Base-by-base conservation (phyloP, 306 rosid species). In the Cicer arietinum region DNA sequence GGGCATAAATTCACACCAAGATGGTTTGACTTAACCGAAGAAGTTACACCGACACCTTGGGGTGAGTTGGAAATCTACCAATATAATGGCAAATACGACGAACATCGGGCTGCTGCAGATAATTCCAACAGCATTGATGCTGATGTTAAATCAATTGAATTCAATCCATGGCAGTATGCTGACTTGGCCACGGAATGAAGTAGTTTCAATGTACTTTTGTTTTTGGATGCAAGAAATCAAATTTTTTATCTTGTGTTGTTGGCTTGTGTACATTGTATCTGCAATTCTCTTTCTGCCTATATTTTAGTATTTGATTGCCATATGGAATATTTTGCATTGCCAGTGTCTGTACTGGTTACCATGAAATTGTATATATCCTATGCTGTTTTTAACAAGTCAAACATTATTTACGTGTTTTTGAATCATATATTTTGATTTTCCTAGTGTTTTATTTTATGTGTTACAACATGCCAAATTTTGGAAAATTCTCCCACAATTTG, bases 41-140 rank as follows among this genome's bases (percentile, higher is more conserved):
- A 94, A 73, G 87, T 88, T 72, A 68, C 90, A 42, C 3, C 94
- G 70, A 94, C 98, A 73, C 98, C 98, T 48, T 94, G 97, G 98
- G 98, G 96, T 44, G 96, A 94, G 68, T 81, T 91, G 87, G 97
- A 94, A 88, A 81, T 94, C 64, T 94, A 91, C 81, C 89, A 75
- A 69, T 94, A 85, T 54, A 94, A 91, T 47, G 89, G 91, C 68
- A 87, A 83, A 81, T 94, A 94, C 73, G 14, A 85, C 3, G 83
- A 90, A 60, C 87, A 88, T 76, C 91, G 82, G 22, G 88, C 90
- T 71, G 80, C 84, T 18, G 35, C 77, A 2, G 92, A 89, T 73
- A 73, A 78, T 80, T 88, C 90, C 0, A 81, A 77, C 74, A 69
- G 85, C 47, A 7, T 13, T 46, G 85, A 80, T 52, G 85, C 54